Conservation (phyloP, 2,329 filamentous ascomycete species). For the Pseudogymnoascus destructans region DNA sequence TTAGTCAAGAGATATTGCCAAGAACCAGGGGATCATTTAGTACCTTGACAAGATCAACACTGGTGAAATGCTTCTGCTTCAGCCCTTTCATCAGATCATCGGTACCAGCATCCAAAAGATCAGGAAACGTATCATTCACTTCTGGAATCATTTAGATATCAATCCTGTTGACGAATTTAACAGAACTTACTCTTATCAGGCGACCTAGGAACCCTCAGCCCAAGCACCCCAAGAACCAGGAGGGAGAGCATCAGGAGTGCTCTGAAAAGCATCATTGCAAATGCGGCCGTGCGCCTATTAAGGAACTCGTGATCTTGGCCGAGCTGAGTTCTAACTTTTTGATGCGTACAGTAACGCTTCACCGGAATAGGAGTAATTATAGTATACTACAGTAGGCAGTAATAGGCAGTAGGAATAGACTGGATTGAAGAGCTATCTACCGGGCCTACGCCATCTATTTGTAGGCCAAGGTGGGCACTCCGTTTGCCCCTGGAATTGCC, state of each 20-base stretch:
- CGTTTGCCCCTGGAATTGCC: no score
- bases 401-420: no score
- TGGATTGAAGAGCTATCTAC: no score
- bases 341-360: no score
- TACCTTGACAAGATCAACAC: constrained; percentile 41
- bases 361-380: no score
- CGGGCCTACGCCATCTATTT: no score
- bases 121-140: constrained; percentile 20
- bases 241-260: not conserved
- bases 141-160: not conserved
- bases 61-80: constrained; percentile 37
- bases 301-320: no score
- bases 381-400: no score
- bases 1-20: constrained; percentile 23
- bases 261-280: not conserved
- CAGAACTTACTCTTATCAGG: not conserved
- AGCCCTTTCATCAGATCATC: constrained; percentile 39
- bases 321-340: no score
- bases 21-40: constrained; percentile 28
- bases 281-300: no score
- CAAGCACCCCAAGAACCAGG: not conserved
- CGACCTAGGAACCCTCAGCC: not conserved
- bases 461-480: no score
- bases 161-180: not conserved
- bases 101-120: constrained; percentile 37